Percentiles rank a stretch among this genome's conserved stretches.
Evolutionary conservation across 108 stramenopile genomes (phyloP).

Genomic region (Bacterosira constricta): DNA sequence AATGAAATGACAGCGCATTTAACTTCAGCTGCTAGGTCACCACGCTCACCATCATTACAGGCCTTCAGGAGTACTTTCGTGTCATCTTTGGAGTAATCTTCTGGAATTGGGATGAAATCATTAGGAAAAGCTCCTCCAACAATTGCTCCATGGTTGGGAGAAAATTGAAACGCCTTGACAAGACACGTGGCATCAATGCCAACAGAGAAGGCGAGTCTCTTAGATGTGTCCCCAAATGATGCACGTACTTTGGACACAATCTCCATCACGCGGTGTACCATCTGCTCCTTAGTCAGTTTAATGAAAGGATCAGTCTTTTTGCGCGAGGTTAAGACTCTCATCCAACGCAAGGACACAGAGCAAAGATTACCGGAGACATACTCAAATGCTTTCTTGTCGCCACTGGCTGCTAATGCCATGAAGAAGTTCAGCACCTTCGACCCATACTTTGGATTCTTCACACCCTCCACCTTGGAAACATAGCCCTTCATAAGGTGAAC

Average conservation of each 20-base stretch:
- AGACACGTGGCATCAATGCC: conserved; percentile 1
- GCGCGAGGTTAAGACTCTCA: background rate
- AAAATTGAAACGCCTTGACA: background rate
- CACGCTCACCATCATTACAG: background rate
- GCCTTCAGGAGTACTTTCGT: background rate
- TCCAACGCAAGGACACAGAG: background rate
- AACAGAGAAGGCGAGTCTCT: conserved; percentile 1
- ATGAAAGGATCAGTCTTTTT: background rate
- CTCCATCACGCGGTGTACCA: background rate
- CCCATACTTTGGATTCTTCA: background rate
- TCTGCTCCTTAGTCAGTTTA: background rate
- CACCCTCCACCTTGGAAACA: background rate
- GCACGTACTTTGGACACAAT: background rate
- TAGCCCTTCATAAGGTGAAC: background rate
- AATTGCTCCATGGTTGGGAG: background rate
- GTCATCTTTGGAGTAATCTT: background rate
- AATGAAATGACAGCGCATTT: background rate
- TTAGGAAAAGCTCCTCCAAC: conserved; percentile 8
- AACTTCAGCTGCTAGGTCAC: background rate
- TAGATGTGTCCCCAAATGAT: no score
- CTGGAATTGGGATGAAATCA: background rate
- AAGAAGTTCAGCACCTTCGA: background rate
- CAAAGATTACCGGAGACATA: background rate
- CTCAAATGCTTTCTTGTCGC: background rate
- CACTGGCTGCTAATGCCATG: background rate